Evolutionary conservation across 768 basidiomycete species (phyloP), one percentile per base, ranked within the genome.

Genomic region (Mycena leptocephala): DNA sequence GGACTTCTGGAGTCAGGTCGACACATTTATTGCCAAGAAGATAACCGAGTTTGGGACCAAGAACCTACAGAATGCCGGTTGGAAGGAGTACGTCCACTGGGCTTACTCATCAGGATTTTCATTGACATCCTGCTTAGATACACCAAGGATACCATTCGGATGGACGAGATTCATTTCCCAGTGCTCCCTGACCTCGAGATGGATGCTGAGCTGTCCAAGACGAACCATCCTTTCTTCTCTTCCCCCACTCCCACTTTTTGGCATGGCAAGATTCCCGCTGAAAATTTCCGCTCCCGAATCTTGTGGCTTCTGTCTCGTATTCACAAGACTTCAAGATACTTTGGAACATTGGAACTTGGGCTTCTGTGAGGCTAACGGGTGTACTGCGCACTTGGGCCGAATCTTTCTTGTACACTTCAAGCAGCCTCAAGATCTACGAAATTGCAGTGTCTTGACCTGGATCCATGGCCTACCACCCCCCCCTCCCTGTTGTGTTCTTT

Each of bases 71-170:
- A 14, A 48, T 33, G 26, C 65, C 7, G 65, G 65, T 3, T 67
- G 65, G 65, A 67, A 53, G 46, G 63, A 64, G 63, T 64, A 30
- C 14, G 63, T 46, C n/a, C n/a, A n/a, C n/a, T n/a, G n/a, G n/a
- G 28, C 14, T 30, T n/a, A 41, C 26, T n/a, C 4, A 16, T 26
- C 6, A 4, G 7, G 6, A 20, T 56, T 35, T 43, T 5, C 10
- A 26, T 28, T 63, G 11, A 63, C n/a, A 1, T 5, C 2, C 5
- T 24, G 3, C 11, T 5, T 39, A 63, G 61, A 28, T 63, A 63
- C 26, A 41, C 39, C 37, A 63, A 28, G 5, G 61, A 63, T 10
- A 63, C 61, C 22, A 4, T 43, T 22, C 26, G 14, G 7, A 39
- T 24, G 9, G 37, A 63, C 20, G 41, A 63, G 37, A 9, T 7